Base-by-base conservation (phyloP, 495 filamentous ascomycete genomes). In the Penicillium cosmopolitanum region DNA sequence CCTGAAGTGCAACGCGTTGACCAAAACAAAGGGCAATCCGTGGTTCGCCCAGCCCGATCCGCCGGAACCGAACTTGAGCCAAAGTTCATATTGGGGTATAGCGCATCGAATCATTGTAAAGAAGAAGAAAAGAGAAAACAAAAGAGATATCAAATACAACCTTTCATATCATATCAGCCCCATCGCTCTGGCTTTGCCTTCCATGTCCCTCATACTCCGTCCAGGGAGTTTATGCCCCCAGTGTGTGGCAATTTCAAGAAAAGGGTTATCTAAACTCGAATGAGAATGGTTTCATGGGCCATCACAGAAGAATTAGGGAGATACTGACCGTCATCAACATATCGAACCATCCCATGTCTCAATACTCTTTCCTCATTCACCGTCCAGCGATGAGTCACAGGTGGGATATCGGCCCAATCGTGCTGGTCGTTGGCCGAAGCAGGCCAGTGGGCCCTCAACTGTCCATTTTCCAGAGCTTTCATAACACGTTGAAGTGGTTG, bases 21-120 rank as follows among this genome's bases (percentile, higher is more conserved):
- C 51, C 59, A 62, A 60, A 66, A 66, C 63, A 62, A 62, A 18
- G 9, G 34, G 34, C 9, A 31, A 62, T 62, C 63, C 60, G 57
- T 55, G 63, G 63, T 66, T 66, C 63, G 33, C 47, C 43, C 28
- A 50, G 51, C 36, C 55, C 51, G 58, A 58, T 43, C 40, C 40
- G 34, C 25, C 19, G 23, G 55, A 13, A 57, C 15, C 40, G 51
- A 51, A 35, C 55, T 48, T 52, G 42, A 38, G 11, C 15, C 36
- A 38, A 31, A 38, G 5, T 5, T 38, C 11, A 44, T 16, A 44
- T n/a, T 13, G 42, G 42, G 42, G 42, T 44, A 44, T 44, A 16
- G 5, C 8, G 16, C 42, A 44, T 44, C 15, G 7, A 44, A 44
- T 16, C 4, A 16, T 16, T 9, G 11, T 15, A 42, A 42, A 15